Conservation (phyloP, 2,329 filamentous ascomycete genomes). For the Setomelanomma holmii region DNA sequence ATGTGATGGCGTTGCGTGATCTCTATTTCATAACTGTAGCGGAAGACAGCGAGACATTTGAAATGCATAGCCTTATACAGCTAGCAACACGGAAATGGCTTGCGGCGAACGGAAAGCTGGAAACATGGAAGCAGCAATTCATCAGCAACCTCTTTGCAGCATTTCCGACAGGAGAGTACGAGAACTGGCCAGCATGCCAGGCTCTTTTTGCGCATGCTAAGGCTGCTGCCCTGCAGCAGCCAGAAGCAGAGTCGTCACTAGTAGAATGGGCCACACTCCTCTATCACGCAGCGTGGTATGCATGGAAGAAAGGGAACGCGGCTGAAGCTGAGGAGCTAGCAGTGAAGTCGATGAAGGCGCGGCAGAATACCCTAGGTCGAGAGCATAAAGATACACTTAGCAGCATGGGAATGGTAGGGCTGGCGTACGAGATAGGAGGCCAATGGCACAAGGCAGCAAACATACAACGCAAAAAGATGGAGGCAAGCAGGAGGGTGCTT, state of each 20-base stretch:
- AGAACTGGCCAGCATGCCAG: neutral
- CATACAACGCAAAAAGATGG: neutral
- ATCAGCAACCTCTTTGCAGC: neutral
- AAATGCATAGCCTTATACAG: neutral
- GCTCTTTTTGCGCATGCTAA: neutral
- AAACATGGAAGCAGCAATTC: neutral
- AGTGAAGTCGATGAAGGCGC: conserved; percentile 3
- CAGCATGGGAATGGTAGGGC: conserved; percentile 10
- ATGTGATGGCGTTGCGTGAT: neutral
- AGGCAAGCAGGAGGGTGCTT: neutral
- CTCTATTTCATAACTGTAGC: neutral
- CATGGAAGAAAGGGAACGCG: neutral
- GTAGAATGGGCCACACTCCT: neutral
- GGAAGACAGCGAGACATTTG: neutral
- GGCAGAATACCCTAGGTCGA: conserved; percentile 5
- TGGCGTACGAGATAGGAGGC: neutral
- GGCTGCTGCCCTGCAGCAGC: neutral
- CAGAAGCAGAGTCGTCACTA: neutral
- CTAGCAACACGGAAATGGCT: neutral
- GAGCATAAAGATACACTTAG: conserved; percentile 7
- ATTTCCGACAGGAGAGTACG: neutral
- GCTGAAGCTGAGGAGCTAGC: conserved; percentile 2
- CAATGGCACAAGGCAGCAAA: neutral
- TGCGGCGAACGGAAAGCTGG: neutral
- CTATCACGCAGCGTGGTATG: neutral